These are phyloP conservation scores for Vigna radiata DNA, from an alignment of 306 rosid genomes.

Conservation along the genomic window DNA sequence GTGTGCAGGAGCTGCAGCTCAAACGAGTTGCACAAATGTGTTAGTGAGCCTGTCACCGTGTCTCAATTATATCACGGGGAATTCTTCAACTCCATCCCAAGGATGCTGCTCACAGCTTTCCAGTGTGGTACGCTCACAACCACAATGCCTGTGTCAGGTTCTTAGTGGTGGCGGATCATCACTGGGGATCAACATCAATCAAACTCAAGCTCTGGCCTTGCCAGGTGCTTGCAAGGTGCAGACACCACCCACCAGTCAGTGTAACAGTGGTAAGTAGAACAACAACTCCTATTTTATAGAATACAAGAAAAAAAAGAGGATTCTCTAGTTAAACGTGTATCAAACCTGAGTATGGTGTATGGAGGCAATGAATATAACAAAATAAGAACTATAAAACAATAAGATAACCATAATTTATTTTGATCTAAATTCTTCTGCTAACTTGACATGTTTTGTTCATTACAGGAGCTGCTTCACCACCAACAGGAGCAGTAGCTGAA, in stretches of 20 bases:
- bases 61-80: slow-evolving; percentile 82
- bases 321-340: too few relatives aligned
- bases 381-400: not conserved
- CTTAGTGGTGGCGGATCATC: slow-evolving; percentile 76
- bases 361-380: not conserved
- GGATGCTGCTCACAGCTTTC: slow-evolving; percentile 88
- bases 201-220: slow-evolving; percentile 78
- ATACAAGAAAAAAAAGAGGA: not conserved
- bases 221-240: slow-evolving; percentile 86
- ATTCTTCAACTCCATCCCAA: slow-evolving; percentile 77
- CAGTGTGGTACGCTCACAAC: slow-evolving; percentile 64
- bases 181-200: slow-evolving; percentile 73
- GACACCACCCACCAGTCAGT: slow-evolving; percentile 79
- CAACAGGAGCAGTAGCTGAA: slow-evolving; percentile 65
- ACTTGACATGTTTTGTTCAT: slow-evolving; percentile 25
- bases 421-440: slow-evolving; percentile 29
- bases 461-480: slow-evolving; percentile 74
- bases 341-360: not conserved
- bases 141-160: slow-evolving; percentile 83
- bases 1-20: slow-evolving; percentile 66
- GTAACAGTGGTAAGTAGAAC: slow-evolving; percentile 67
- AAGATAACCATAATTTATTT: not conserved
- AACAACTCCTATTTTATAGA: not conserved
- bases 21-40: slow-evolving; percentile 71
- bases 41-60: slow-evolving; percentile 81